A percentile compares a stretch with the other conserved stretches of the same genome.
phyloP scores from a whole-genome alignment of 768 basidiomycete genomes.

The Auricularia auricula-judae region DNA sequence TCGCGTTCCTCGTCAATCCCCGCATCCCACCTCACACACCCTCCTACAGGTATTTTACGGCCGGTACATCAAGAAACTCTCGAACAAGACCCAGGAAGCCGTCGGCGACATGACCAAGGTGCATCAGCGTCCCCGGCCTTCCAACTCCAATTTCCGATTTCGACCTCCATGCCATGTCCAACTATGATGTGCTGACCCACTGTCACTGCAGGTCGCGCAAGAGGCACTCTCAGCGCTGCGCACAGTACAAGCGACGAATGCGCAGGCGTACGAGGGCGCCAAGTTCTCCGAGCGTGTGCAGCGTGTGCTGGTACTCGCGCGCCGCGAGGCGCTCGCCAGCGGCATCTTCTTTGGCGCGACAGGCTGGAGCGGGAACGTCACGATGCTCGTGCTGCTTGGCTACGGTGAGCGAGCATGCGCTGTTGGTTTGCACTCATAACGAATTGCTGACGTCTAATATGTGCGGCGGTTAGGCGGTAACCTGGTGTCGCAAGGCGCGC shows the following conservation, averaged over 20 bases:
- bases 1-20: too few species aligned
- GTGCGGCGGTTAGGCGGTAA: constrained; percentile 55
- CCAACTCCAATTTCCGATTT: neutral
- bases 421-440: neutral
- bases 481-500: constrained; percentile 76
- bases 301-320: constrained; percentile 60
- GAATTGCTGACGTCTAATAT: too few species aligned
- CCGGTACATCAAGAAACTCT: constrained; percentile 84
- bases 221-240: constrained; percentile 81
- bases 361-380: constrained; percentile 89
- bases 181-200: too few species aligned
- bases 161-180: neutral
- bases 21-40: neutral
- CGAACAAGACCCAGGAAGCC: constrained; percentile 87
- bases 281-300: constrained; percentile 63
- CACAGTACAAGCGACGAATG: constrained; percentile 89
- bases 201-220: constrained; percentile 52
- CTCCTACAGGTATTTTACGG: constrained; percentile 81
- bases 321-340: constrained; percentile 80
- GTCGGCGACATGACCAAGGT: constrained; percentile 89
- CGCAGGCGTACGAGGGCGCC: constrained; percentile 58
- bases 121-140: neutral
- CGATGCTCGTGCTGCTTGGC: constrained; percentile 76
- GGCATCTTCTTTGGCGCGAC: constrained; percentile 90
- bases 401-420: constrained; percentile 49